These are phyloP conservation scores for Rhynchosporium agropyri DNA, from an alignment of 2,329 filamentous ascomycete genomes.

Conservation along the genomic window DNA sequence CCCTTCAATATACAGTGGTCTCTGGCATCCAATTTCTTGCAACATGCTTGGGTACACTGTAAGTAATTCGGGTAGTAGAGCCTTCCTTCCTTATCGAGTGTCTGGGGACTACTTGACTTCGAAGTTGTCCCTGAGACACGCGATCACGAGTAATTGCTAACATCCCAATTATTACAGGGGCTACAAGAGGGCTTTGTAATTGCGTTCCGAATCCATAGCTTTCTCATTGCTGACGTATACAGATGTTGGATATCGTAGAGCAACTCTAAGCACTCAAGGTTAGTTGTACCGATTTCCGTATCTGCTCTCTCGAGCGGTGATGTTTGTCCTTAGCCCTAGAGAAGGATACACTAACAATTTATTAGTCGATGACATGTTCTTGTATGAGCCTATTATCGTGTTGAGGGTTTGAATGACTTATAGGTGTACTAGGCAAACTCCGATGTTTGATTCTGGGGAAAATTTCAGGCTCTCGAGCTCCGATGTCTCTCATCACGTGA, in stretches of 20 bases:
- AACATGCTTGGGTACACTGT: slow-evolving; percentile 65
- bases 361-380: slow-evolving; percentile 62
- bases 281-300: slow-evolving; percentile 1
- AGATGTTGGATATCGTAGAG: slow-evolving; percentile 38
- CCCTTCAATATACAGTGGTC: slow-evolving; percentile 50
- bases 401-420: not conserved
- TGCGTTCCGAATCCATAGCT: not conserved
- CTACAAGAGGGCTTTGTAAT: slow-evolving; percentile 56
- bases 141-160: no score
- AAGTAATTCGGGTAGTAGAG: no score
- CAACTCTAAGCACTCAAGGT: slow-evolving; percentile 37
- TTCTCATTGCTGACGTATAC: not conserved
- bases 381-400: slow-evolving; percentile 54
- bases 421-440: slow-evolving; percentile 4
- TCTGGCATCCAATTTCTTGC: slow-evolving; percentile 57
- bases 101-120: no score
- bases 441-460: slow-evolving; percentile 38
- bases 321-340: not conserved
- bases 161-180: slow-evolving; percentile 34
- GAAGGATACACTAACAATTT: slow-evolving; percentile 24
- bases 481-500: slow-evolving; percentile 51
- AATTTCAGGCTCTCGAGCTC: slow-evolving; percentile 52
- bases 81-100: no score
- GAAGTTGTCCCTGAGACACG: no score
- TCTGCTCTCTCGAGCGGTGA: not conserved